A percentile compares a stretch with the other conserved stretches of the same genome.
phyloP scores from a whole-genome alignment of 371 early-diverging fungal species.

The Mucor saturninus region DNA sequence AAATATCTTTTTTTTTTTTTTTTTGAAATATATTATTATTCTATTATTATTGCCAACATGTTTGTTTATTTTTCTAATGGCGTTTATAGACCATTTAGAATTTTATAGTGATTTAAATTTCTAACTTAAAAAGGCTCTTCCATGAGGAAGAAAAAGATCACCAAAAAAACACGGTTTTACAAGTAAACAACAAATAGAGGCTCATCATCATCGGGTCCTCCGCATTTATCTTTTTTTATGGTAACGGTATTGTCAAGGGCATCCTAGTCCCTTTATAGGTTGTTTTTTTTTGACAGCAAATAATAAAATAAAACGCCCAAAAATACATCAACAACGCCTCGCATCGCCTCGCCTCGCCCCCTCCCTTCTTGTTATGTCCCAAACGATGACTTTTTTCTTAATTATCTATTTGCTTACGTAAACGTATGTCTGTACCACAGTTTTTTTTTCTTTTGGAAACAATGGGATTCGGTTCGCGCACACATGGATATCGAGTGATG shows the following conservation, averaged over 20 bases:
- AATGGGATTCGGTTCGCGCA: too few species aligned
- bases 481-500: too few species aligned
- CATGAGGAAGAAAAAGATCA: neutral
- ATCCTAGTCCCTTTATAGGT: too few species aligned
- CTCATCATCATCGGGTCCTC: conserved; percentile 2
- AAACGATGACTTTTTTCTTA: too few species aligned
- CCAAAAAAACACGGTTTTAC: neutral
- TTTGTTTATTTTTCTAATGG: neutral
- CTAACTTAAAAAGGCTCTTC: neutral
- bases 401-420: too few species aligned
- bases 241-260: neutral
- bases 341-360: too few species aligned
- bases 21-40: neutral
- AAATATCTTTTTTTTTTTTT: neutral
- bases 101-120: neutral
- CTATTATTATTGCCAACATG: neutral
- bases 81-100: neutral
- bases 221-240: neutral
- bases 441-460: neutral
- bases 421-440: neutral
- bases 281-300: too few species aligned
- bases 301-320: too few species aligned
- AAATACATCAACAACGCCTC: too few species aligned
- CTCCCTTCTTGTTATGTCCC: too few species aligned
- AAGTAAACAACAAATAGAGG: conserved; percentile 1